Evolutionary conservation across 345 rosid species (phyloP).

Genomic region (Passiflora organensis): DNA sequence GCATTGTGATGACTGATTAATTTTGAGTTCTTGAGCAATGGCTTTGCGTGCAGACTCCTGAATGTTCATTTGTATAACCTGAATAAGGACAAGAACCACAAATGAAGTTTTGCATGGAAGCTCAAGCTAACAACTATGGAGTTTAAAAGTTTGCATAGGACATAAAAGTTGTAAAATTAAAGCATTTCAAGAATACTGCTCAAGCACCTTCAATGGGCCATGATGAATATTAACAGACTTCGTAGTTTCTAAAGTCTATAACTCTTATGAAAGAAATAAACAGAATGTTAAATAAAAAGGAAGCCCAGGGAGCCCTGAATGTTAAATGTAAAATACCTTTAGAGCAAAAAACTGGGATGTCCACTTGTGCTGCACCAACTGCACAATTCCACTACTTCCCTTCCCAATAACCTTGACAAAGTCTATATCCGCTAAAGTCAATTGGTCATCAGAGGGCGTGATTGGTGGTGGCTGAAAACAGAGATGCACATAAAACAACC

Average conservation of each 20-base stretch:
- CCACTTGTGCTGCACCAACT: conserved; percentile 96
- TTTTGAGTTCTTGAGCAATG: conserved; percentile 75
- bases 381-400: conserved; percentile 92
- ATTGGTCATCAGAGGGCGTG: conserved; percentile 45
- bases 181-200: no score
- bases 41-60: conserved; percentile 59
- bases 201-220: no score
- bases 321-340: no score
- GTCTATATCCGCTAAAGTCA: conserved; percentile 71
- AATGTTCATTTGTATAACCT: conserved; percentile 78
- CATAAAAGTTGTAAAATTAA: no score
- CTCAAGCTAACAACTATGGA: no score
- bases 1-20: conserved; percentile 73
- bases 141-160: no score
- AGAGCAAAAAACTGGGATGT: conserved; percentile 82
- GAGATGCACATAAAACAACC: neutral
- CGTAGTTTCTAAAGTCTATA: no score
- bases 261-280: no score
- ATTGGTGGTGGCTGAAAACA: neutral
- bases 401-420: conserved; percentile 77
- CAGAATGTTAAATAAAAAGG: no score
- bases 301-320: no score
- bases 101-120: no score
- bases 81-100: conserved; percentile 3
- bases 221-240: no score